Conservation (phyloP, 1,284 basidiomycete genomes). For the Wallemia ichthyophaga region DNA sequence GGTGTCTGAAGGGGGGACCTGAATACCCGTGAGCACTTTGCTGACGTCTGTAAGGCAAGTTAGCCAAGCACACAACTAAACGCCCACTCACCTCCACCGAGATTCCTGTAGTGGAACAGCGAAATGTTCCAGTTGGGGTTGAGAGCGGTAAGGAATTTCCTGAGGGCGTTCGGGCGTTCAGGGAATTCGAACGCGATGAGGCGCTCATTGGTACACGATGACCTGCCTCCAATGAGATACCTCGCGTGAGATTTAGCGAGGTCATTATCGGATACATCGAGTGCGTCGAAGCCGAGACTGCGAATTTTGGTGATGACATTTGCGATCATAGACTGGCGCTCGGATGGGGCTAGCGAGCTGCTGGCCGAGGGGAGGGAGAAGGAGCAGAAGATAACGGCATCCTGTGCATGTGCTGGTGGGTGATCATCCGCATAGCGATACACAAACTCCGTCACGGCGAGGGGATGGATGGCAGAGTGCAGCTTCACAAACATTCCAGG, state of each 20-base stretch:
- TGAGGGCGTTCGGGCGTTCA: constrained; percentile 68
- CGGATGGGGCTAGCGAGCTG: constrained; percentile 16
- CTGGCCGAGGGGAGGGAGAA: constrained; percentile 41
- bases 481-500: constrained; percentile 77
- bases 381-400: constrained; percentile 65
- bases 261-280: constrained; percentile 81
- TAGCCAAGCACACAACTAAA: neutral
- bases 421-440: constrained; percentile 42
- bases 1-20: constrained; percentile 42
- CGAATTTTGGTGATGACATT: constrained; percentile 32
- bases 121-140: constrained; percentile 66
- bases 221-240: constrained; percentile 73
- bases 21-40: constrained; percentile 71
- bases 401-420: constrained; percentile 10
- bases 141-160: constrained; percentile 57
- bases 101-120: constrained; percentile 89
- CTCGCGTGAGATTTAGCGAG: constrained; percentile 79
- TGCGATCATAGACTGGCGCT: constrained; percentile 33
- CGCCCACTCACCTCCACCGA: constrained; percentile 46
- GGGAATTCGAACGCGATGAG: constrained; percentile 92
- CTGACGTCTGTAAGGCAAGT: constrained; percentile 35
- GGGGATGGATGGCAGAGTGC: constrained; percentile 60
- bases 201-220: constrained; percentile 48
- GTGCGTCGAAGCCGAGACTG: constrained; percentile 40
- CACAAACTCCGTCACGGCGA: constrained; percentile 84